These are phyloP conservation scores for Ephemerocybe angulata DNA, from an alignment of 768 basidiomycete species.

Conservation along the genomic window DNA sequence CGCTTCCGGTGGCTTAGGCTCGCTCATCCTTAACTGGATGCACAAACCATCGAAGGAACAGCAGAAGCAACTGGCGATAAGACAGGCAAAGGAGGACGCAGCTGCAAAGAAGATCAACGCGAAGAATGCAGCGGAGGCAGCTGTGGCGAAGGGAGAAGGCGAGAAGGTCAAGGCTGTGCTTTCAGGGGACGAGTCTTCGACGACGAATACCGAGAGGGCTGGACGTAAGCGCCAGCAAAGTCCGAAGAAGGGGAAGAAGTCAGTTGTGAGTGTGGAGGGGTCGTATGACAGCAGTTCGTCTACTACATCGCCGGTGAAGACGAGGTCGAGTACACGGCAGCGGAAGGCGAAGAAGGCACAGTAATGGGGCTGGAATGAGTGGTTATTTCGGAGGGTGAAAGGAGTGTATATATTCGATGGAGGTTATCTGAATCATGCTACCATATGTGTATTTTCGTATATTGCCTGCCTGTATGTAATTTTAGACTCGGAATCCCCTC, in stretches of 20 bases:
- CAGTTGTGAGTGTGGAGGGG: not conserved
- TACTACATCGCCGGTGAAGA: conserved; percentile 14
- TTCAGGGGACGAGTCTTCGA: no score
- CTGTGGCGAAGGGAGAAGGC: no score
- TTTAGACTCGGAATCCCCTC: no score
- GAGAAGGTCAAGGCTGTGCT: no score
- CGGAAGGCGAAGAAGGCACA: conserved; percentile 20
- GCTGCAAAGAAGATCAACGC: not conserved
- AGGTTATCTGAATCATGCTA: no score
- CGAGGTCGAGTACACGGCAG: conserved; percentile 22
- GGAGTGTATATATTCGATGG: no score
- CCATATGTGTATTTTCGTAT: no score
- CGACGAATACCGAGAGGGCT: no score
- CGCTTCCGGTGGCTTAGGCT: conserved; percentile 60
- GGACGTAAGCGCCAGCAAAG: conserved; percentile 13
- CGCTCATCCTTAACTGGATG: conserved; percentile 61
- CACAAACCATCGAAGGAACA: conserved; percentile 37
- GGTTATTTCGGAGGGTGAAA: no score
- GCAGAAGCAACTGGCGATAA: conserved; percentile 3
- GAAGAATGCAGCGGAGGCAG: conserved; percentile 1
- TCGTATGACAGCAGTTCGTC: conserved; percentile 5
- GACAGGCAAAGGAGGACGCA: conserved; percentile 5
- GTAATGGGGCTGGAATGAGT: not conserved
- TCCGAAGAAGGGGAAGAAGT: not conserved
- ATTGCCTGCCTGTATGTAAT: no score